Evolutionary conservation across 805 yeast species (phyloP).

Genomic region (Yarrowia divulgata): DNA sequence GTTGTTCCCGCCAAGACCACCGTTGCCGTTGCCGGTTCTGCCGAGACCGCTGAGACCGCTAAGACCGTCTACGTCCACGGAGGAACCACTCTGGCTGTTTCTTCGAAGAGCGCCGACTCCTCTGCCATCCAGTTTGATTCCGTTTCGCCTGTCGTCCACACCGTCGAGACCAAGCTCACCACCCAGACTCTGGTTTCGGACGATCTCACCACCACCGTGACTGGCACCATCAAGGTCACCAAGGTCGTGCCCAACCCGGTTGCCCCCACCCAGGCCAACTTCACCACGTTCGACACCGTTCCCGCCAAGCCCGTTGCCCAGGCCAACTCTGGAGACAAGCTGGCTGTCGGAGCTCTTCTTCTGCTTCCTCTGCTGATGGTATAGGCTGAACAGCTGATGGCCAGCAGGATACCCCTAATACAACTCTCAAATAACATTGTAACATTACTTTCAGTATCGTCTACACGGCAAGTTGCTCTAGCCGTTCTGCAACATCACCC

Average conservation of each 20-base stretch:
- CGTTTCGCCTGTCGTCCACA: background rate
- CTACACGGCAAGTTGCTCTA: too few species aligned
- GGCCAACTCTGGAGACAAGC: slow-evolving; percentile 1
- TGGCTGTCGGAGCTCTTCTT: background rate
- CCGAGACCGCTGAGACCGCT: background rate
- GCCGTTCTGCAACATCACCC: too few species aligned
- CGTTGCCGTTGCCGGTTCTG: background rate
- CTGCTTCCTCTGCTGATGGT: background rate
- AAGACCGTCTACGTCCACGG: too few species aligned
- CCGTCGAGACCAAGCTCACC: background rate
- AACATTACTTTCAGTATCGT: too few species aligned
- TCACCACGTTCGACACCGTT: background rate
- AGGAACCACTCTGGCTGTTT: too few species aligned
- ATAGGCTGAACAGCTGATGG: too few species aligned
- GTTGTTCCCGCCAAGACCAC: background rate
- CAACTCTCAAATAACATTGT: background rate
- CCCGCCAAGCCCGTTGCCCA: background rate
- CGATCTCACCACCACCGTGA: background rate
- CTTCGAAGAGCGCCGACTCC: too few species aligned
- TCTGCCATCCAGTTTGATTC: background rate
- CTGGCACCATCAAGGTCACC: background rate
- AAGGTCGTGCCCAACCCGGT: background rate
- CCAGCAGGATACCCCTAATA: background rate
- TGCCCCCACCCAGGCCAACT: background rate
- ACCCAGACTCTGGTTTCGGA: background rate